phyloP scores from a whole-genome alignment of 441 rosid species.

The Capsella rubella region DNA sequence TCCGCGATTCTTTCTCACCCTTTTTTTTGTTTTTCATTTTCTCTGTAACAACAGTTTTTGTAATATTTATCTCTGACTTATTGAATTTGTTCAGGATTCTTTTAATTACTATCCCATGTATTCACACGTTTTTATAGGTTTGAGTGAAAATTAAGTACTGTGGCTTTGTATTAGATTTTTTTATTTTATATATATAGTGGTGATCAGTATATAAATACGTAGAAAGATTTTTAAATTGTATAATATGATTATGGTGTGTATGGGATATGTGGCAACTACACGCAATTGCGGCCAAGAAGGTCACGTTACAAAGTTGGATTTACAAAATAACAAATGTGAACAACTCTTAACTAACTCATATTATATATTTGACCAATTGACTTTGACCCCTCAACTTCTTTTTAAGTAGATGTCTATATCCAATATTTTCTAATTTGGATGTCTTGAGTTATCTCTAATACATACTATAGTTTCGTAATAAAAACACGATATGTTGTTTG shows the following conservation, averaged over 20 bases:
- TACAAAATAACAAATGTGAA: constrained; percentile 32
- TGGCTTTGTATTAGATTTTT: not conserved
- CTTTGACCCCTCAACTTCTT: constrained; percentile 8
- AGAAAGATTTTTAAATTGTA: not conserved
- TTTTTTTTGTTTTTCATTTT: not conserved
- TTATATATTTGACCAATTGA: constrained; percentile 31
- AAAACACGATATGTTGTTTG: not conserved
- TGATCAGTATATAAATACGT: not conserved
- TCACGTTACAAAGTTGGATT: constrained; percentile 17
- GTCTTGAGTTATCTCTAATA: not conserved
- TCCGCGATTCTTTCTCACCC: constrained; percentile 27
- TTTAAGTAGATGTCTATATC: not conserved
- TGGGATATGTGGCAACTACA: constrained; percentile 12
- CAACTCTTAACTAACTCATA: constrained; percentile 32
- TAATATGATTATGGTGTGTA: constrained; percentile 26
- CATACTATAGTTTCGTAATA: not conserved
- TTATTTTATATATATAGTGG: too few relatives aligned
- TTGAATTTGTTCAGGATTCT: not conserved
- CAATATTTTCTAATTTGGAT: not conserved
- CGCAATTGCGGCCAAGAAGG: constrained; percentile 16
- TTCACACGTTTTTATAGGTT: not conserved
- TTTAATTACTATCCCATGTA: not conserved
- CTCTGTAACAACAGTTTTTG: too few relatives aligned
- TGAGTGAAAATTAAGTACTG: not conserved
- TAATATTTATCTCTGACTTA: not conserved